Percentiles rank a stretch among this genome's conserved stretches.
Evolutionary conservation across 202 grass and related monocot genomes (phyloP).

Genomic region (Tripidium arundinaceum): DNA sequence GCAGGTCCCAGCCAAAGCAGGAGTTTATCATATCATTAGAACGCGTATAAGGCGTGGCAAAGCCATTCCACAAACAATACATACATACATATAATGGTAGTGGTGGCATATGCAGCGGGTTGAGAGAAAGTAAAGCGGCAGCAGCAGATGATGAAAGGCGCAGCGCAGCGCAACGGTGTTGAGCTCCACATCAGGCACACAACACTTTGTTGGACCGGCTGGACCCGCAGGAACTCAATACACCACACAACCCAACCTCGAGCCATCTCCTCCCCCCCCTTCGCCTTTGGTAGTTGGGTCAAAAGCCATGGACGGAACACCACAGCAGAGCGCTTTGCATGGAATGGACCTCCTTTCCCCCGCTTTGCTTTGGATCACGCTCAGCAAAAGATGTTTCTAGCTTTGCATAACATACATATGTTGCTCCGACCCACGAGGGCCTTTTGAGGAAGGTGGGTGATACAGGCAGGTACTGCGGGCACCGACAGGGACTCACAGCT

Average conservation of each 20-base stretch:
- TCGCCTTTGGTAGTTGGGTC: background rate
- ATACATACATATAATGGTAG: background rate
- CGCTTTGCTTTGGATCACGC: slow-evolving; percentile 45
- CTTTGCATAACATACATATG: background rate
- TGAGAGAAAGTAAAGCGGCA: background rate
- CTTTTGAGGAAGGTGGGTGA: slow-evolving; percentile 8
- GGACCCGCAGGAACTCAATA: background rate
- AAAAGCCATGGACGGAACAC: slow-evolving; percentile 38
- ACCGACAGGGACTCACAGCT: background rate
- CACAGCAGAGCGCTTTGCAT: slow-evolving; percentile 25
- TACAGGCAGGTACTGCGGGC: background rate
- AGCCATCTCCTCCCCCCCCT: background rate
- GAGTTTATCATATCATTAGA: slow-evolving; percentile 1
- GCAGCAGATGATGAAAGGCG: background rate
- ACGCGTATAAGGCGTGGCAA: slow-evolving; percentile 6
- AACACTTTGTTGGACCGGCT: slow-evolving; percentile 15
- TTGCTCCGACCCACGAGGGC: slow-evolving; percentile 13
- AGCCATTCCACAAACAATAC: background rate
- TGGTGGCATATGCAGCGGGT: background rate
- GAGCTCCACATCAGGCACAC: slow-evolving; percentile 25
- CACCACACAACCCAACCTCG: background rate
- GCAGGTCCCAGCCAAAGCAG: background rate
- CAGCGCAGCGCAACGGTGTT: background rate
- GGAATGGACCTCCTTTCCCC: slow-evolving; percentile 9
- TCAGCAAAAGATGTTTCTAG: slow-evolving; percentile 5